Percentiles rank a stretch among this genome's conserved stretches.
phyloP scores from a whole-genome alignment of 176 grass and related monocot species.

The Thinopyrum elongatum region DNA sequence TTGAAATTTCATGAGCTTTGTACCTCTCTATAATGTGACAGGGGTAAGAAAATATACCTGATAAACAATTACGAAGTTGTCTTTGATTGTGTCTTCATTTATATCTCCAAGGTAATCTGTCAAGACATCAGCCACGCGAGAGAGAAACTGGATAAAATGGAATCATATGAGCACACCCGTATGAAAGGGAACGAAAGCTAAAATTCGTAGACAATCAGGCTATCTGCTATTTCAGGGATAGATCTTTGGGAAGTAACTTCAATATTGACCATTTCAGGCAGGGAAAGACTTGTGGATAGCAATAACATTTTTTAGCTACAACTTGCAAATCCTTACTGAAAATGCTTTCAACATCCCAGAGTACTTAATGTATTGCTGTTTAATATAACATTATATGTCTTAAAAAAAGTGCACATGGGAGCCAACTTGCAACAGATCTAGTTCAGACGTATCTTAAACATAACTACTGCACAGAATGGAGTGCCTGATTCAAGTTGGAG shows the following conservation, averaged over 20 bases:
- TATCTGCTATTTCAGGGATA: not conserved
- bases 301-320: not conserved
- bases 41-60: slow-evolving; percentile 45
- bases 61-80: slow-evolving; percentile 97
- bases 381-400: not conserved
- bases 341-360: not conserved
- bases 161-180: slow-evolving; percentile 20
- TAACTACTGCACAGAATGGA: not conserved
- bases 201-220: not conserved
- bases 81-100: slow-evolving; percentile 91
- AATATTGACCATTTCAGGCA: not conserved
- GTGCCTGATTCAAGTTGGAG: not conserved
- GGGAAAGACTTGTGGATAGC: not conserved
- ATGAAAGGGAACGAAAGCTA: not conserved
- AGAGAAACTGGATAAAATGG: slow-evolving; percentile 62
- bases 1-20: not conserved
- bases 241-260: not conserved
- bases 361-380: not conserved
- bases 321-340: not conserved
- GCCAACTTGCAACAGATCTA: not conserved
- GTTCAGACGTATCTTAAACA: not conserved
- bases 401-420: not conserved
- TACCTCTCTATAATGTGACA: not conserved
- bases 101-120: slow-evolving; percentile 79
- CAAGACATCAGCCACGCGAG: slow-evolving; percentile 77